Base-by-base conservation (phyloP, 495 filamentous ascomycete species). In the Tuber borchii region DNA sequence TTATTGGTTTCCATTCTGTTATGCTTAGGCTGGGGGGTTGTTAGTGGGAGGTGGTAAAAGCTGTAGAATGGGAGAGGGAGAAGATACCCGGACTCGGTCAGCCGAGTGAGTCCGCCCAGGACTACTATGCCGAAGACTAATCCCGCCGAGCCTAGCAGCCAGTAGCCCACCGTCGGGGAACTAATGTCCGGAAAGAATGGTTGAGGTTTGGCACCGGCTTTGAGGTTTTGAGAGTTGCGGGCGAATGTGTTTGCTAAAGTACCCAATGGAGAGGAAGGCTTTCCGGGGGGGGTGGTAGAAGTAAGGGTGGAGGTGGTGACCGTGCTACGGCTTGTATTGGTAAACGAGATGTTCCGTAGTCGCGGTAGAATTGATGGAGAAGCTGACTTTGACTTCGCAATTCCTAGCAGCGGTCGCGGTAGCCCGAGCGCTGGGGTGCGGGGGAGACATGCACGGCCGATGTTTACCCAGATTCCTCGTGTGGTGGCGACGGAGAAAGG, bases 1-100 rank as follows among this genome's bases (percentile, higher is more conserved):
- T 98, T 56, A 98, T 93, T 77, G 95, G 95, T 78, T 90, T 93
- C 95, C 95, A 99, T 93, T 99, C 96, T 72, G 95, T 99, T 82
- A 99, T 99, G 85, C 93, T 97, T 77, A 99, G 89, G 69, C 94
- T 97, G 75, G 70, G 71, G 72, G 37, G 22, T 31, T 26, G 20
- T 40, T 31, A 69, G 42, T 74, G 46, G 56, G 42, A 46, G 44
- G 37, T 44, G 39, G 78, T 72, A 79, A 17, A 37, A 69, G 26
- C 17, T 40, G 16, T 43, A 39, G 17, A 22, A 31, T 37, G 22
- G 39, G 42, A 51, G 34, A 72, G 40, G 16, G 37, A 22, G 39
- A 31, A 10, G 69, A 75, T 90, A 97, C 93, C 95, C 95, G 76
- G 95, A 99, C 85, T 99, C 95, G 10, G 95, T 99, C 71, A 99